phyloP scores from a whole-genome alignment of 306 rosid genomes.

The Quercus parvula region DNA sequence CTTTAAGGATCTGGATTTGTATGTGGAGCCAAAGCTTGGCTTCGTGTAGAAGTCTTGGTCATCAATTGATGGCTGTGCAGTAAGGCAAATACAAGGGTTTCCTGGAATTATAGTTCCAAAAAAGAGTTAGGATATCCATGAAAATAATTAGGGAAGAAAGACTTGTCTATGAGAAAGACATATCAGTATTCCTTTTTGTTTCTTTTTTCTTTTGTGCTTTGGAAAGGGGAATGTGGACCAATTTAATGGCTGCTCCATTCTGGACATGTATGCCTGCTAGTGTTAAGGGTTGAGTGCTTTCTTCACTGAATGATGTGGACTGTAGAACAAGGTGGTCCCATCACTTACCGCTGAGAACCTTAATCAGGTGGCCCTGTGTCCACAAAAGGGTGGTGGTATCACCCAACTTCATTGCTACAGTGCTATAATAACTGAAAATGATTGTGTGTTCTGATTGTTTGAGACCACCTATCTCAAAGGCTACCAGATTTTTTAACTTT shows the following conservation, averaged over 20 bases:
- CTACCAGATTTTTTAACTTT: not conserved
- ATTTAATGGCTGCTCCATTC: constrained; percentile 13
- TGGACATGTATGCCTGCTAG: not conserved
- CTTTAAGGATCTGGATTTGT: constrained; percentile 36
- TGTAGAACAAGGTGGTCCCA: constrained; percentile 5
- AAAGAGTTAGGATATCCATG: constrained; percentile 21
- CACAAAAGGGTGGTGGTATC: not conserved
- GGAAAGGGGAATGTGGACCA: constrained; percentile 19
- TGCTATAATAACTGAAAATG: not conserved
- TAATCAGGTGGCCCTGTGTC: constrained; percentile 12
- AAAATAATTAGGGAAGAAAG: constrained; percentile 21
- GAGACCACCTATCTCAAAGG: not conserved
- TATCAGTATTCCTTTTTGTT: constrained; percentile 2
- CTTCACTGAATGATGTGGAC: constrained; percentile 15
- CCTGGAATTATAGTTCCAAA: constrained; percentile 51
- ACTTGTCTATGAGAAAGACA: constrained; percentile 15
- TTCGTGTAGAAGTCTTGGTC: constrained; percentile 46
- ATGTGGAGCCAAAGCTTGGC: constrained; percentile 36
- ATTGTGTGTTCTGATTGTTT: not conserved
- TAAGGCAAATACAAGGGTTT: constrained; percentile 57
- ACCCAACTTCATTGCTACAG: not conserved
- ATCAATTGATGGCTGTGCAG: constrained; percentile 51
- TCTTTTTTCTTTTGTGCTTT: constrained; percentile 10
- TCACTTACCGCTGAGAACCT: not conserved
- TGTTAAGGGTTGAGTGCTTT: not conserved